Evolutionary conservation across 768 basidiomycete species (phyloP), one percentile per base, ranked within the genome.

Genomic region (Lactarius pseudohatsudake): DNA sequence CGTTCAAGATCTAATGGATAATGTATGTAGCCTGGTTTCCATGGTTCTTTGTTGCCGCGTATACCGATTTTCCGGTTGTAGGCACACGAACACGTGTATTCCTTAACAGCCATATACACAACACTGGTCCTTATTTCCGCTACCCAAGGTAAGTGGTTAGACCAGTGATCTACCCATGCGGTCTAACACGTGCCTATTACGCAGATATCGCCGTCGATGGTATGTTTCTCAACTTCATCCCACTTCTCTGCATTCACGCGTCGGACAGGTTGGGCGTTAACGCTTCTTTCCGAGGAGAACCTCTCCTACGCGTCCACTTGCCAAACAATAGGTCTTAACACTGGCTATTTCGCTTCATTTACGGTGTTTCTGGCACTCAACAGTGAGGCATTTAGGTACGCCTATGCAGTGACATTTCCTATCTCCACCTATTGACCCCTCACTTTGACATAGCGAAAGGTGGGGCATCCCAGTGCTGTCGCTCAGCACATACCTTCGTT

Each of bases 341-440:
- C 92, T 1, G 97, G 97, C 6, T 98, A 89, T 77, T 96, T 98
- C 73, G 84, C 95, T 36, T 95, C 94, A 2, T 98, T 97, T 75
- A 99, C 97, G 9, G 94, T 98, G 7, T 98, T 98, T 75, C 84
- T 99, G 50, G 97, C 97, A 0, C 87, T 99, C 75, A 99, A 98
- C 75, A 95, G 93, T 70, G 89, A 94, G 72, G 88, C 90, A 30
- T 99, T 99, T 74, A 85, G 69, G 69, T 70, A 34, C 28, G 67
- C 40, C 87, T 91, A 92, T 28, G 72, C 56, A 13, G 45, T 40
- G 41, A 55, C 26, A 57, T 13, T 60, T 28, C 66, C 61, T 57
- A 64, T 47, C 43, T 30, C 47, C 34, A 62, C 56, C 30, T 41
- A 15, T 66, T 20, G 34, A 38, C 32, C 11, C 11, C 22, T 9